phyloP scores from a whole-genome alignment of 768 basidiomycete genomes.

The Rhodotorula kratochvilovae region DNA sequence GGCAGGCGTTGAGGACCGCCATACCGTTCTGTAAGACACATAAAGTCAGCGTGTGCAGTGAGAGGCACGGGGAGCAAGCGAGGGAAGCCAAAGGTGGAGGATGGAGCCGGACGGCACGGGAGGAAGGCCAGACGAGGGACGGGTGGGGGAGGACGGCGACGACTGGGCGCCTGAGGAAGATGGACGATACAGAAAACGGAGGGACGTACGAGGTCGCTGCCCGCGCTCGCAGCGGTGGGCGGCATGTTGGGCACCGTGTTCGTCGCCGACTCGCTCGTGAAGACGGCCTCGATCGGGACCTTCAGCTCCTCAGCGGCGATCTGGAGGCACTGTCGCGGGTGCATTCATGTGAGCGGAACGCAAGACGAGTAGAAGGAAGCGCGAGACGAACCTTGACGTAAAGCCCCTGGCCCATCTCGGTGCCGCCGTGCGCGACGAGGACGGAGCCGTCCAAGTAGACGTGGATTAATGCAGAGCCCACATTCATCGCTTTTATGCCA shows the following conservation, averaged over 20 bases:
- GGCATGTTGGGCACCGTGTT: constrained; percentile 40
- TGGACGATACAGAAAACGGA: too few relatives aligned
- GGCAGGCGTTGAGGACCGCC: constrained; percentile 43
- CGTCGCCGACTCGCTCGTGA: constrained; percentile 40
- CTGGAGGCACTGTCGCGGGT: constrained; percentile 29
- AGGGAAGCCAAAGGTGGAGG: too few relatives aligned
- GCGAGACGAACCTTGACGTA: neutral
- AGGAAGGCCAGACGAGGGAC: too few relatives aligned
- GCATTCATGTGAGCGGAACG: neutral
- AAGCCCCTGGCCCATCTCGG: constrained; percentile 29
- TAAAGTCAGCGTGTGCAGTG: too few relatives aligned
- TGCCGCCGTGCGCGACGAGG: constrained; percentile 43
- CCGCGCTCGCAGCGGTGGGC: constrained; percentile 36
- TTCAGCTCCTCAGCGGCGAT: constrained; percentile 42
- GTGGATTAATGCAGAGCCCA: constrained; percentile 27
- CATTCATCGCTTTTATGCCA: constrained; percentile 35
- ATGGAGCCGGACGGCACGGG: neutral
- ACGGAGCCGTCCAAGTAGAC: constrained; percentile 41
- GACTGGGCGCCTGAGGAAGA: too few relatives aligned
- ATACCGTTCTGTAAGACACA: constrained; percentile 34
- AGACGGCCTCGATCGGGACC: constrained; percentile 41
- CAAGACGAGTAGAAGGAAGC: constrained; percentile 8
- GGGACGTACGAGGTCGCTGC: constrained; percentile 17
- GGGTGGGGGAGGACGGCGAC: too few relatives aligned
- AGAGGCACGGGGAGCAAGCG: too few relatives aligned